Evolutionary conservation across 108 stramenopile genomes (phyloP), one percentile per base, ranked within the genome.

Genomic region (Nitzschia sp.): DNA sequence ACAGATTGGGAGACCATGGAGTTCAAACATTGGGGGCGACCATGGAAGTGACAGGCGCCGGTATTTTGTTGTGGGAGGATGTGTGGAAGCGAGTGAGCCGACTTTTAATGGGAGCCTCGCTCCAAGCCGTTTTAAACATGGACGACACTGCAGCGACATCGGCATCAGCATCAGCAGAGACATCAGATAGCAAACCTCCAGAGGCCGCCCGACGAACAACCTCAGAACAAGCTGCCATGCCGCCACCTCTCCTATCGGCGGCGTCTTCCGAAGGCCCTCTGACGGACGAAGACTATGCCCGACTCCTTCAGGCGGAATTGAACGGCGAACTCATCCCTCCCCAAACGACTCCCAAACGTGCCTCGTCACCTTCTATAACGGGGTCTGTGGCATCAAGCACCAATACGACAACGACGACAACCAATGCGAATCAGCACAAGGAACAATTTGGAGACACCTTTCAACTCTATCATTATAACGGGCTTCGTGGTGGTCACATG

Each of bases 31-130:
- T 93, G 26, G 76, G 77, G 8, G 84, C 89, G n/a, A 71, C 65
- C 36, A 54, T 93, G 55, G 92, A 93, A 71, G 71, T 84, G 23
- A 23, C 35, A 64, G 92, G 89, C 42, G 78, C 83, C 18, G 89
- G 88, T 18, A 93, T 93, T 46, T 88, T 93, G 38, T 64, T 93
- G 25, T 93, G 92, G 92, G 85, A 86, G 49, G 84, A 88, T 64
- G 83, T 86, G 48, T 90, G 92, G 92, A 90, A 84, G 56, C 70
- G 49, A 49, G 49, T 69, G 9, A 79, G 77, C 53, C 64, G 87
- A 21, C 71, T 88, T 1, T 49, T 91, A 74, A 81, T 82, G 42
- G 90, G 87, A 13, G 84, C 87, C 17, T 75, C 80, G 23, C 46
- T 91, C 19, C 80, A 83, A 64, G 54, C 58, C 42, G 80, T 91